Conservation (phyloP, 2,329 filamentous ascomycete species). For the Botrytis pseudocinerea region DNA sequence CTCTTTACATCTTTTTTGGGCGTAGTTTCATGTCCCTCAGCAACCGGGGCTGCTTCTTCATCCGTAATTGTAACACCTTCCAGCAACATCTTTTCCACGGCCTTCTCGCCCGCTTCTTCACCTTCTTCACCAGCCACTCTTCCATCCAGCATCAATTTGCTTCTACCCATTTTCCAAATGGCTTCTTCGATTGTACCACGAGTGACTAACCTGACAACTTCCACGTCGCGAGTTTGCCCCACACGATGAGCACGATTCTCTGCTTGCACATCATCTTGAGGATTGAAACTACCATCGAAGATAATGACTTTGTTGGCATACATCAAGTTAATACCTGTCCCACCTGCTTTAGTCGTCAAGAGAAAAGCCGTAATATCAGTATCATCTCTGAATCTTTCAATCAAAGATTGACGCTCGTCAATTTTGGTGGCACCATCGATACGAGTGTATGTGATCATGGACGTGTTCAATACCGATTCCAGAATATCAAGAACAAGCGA, state of each 20-base stretch:
- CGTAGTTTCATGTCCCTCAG: slow-evolving; percentile 20
- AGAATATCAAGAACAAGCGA: slow-evolving; percentile 89
- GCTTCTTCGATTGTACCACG: slow-evolving; percentile 86
- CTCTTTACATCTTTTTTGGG: slow-evolving; percentile 19
- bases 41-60: slow-evolving; percentile 19
- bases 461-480: slow-evolving; percentile 73
- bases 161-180: slow-evolving; percentile 86
- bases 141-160: slow-evolving; percentile 87
- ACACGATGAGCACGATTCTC: slow-evolving; percentile 96
- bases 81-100: slow-evolving; percentile 38
- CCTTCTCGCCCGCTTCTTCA: slow-evolving; percentile 35
- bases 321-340: slow-evolving; percentile 95
- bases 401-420: slow-evolving; percentile 78
- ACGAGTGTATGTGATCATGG: slow-evolving; percentile 76
- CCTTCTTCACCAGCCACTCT: slow-evolving; percentile 63
- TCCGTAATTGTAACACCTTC: slow-evolving; percentile 30
- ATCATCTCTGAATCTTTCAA: slow-evolving; percentile 81
- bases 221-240: slow-evolving; percentile 85
- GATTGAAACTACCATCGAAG: slow-evolving; percentile 96
- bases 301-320: slow-evolving; percentile 97
- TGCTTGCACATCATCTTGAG: slow-evolving; percentile 96
- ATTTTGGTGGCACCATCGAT: slow-evolving; percentile 84
- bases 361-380: slow-evolving; percentile 83
- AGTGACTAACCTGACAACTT: slow-evolving; percentile 83
- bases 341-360: slow-evolving; percentile 88